Base-by-base conservation (phyloP, 306 rosid genomes). In the Acmispon strigosus region DNA sequence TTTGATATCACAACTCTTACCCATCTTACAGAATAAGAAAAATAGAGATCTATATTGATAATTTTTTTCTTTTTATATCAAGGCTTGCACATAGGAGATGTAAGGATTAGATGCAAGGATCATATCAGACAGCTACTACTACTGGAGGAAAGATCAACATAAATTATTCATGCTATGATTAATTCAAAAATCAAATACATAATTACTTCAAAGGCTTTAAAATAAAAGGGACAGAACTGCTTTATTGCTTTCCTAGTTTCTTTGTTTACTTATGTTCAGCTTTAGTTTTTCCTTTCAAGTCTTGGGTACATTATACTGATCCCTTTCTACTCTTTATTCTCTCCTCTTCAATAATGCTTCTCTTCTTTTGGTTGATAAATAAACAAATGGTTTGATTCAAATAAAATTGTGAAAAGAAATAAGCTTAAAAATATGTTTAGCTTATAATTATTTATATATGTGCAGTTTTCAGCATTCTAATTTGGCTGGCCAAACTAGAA, bases 51-150 rank as follows among this genome's bases (percentile, higher is more conserved):
- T 47, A 29, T 66, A 20, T 5, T 6, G 2, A 4, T 8, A 24
- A 0, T 34, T 10, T 1, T n/a, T n/a, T n/a, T 4, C 24, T 22
- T 22, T 20, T 56, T 66, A 39, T 29, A 15, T 44, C 19, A 56
- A 76, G 11, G 42, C 70, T 59, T 37, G 69, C 51, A 57, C 6
- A 18, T 22, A 51, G 43, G 53, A 59, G 75, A 32, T 50, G 70
- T 59, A 14, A 22, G 18, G 57, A 18, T 50, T 67, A 39, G 75
- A 58, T 59, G 55, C 57, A 11, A 55, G 34, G 17, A 55, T 43
- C 19, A 1, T 44, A 3, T 55, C 55, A 43, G 37, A 32, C 6
- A 75, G 19, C 39, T 27, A 20, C 66, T 4, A n/a, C 52, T 45
- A 24, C 10, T 8, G 51, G 62, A 2, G 44, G 36, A 36, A 45